phyloP scores from a whole-genome alignment of 1,284 basidiomycete species.

The Athelia psychrophila region DNA sequence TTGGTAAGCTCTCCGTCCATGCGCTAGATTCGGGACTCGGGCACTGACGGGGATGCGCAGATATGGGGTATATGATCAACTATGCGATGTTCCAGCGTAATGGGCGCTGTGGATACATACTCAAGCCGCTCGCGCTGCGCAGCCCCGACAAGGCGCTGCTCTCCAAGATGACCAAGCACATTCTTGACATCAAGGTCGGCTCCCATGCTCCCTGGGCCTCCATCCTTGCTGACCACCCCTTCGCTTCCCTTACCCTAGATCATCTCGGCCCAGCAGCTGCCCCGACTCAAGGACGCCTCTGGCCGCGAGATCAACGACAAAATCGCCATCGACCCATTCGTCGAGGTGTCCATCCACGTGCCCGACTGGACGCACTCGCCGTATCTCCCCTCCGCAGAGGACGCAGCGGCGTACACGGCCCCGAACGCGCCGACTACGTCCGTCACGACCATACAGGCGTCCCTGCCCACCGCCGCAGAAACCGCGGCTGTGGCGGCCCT shows the following conservation, averaged over 20 bases:
- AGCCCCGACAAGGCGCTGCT: constrained; percentile 61
- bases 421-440: neutral
- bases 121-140: constrained; percentile 85
- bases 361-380: constrained; percentile 63
- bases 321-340: constrained; percentile 67
- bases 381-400: constrained; percentile 22
- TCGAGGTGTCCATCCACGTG: constrained; percentile 76
- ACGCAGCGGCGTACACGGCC: neutral
- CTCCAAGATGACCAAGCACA: constrained; percentile 52
- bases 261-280: constrained; percentile 94
- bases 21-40: neutral
- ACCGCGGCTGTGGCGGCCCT: constrained; percentile 11
- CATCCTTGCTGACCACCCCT: constrained; percentile 3
- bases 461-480: constrained; percentile 10
- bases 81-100: constrained; percentile 93
- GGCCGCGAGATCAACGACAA: constrained; percentile 64
- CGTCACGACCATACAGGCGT: neutral
- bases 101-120: constrained; percentile 83
- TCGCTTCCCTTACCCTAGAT: too few relatives aligned
- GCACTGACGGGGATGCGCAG: constrained; percentile 34
- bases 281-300: constrained; percentile 64
- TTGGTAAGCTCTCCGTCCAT: constrained; percentile 51
- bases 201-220: constrained; percentile 3
- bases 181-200: constrained; percentile 62
- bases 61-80: constrained; percentile 88